Conservation (phyloP, 2,329 filamentous ascomycete species). For the Exserohilum rostratum region DNA sequence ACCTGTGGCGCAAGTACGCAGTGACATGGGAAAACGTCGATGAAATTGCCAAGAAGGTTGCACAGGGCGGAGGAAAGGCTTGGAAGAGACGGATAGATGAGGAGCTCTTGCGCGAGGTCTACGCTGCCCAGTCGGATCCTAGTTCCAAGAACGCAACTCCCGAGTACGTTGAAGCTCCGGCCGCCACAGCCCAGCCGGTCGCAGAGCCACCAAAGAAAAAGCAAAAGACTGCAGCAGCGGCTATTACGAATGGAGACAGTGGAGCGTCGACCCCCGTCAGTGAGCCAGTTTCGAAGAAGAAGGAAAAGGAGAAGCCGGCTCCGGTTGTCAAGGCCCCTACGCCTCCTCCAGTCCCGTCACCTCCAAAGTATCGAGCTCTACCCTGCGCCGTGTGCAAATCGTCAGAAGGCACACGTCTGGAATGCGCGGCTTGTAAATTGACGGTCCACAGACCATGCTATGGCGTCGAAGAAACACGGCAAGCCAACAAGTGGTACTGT, state of each 20-base stretch:
- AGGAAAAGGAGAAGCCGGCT: slow-evolving; percentile 50
- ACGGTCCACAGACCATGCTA: slow-evolving; percentile 94
- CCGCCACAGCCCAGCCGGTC: slow-evolving; percentile 29
- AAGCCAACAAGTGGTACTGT: slow-evolving; percentile 82
- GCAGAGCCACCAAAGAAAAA: slow-evolving; percentile 67
- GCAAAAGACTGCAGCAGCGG: slow-evolving; percentile 54
- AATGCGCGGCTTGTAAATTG: slow-evolving; percentile 86
- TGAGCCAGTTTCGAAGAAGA: slow-evolving; percentile 50
- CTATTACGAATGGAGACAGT: slow-evolving; percentile 54
- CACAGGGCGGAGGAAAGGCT: slow-evolving; percentile 76
- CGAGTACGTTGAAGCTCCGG: slow-evolving; percentile 37
- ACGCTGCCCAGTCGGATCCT: slow-evolving; percentile 43
- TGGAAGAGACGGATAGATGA: slow-evolving; percentile 92
- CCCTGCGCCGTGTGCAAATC: slow-evolving; percentile 86
- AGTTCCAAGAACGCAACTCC: slow-evolving; percentile 31
- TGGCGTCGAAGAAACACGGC: slow-evolving; percentile 74
- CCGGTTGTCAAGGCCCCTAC: slow-evolving; percentile 55
- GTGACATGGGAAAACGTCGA: slow-evolving; percentile 96
- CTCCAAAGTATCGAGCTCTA: slow-evolving; percentile 77
- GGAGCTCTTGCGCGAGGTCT: slow-evolving; percentile 77
- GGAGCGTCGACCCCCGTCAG: slow-evolving; percentile 51
- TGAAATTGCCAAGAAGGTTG: slow-evolving; percentile 86
- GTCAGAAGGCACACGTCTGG: slow-evolving; percentile 65
- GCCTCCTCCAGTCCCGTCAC: slow-evolving; percentile 72
- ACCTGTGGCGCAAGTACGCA: slow-evolving; percentile 93